Base-by-base conservation (phyloP, 2,329 filamentous ascomycete species). In the Calcarisporium arbuscula region DNA sequence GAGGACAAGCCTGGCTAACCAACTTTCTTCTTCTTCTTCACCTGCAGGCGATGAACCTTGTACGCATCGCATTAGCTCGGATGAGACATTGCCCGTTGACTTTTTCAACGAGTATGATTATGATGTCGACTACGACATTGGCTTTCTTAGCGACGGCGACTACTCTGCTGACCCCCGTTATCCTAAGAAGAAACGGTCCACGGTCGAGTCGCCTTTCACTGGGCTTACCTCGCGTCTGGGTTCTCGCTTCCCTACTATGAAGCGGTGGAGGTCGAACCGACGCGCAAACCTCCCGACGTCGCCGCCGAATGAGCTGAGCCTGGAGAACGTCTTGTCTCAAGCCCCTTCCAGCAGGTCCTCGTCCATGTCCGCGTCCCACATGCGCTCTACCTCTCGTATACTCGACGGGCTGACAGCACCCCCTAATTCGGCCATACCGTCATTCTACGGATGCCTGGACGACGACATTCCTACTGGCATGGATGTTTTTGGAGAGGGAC, bases 231-330 rank as follows among this genome's bases (percentile, higher is more conserved):
- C 77, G 43, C 74, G 83, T 48, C 60, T 89, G 47, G 75, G 77
- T 51, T 73, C 76, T 41, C 73, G 80, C 44, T 71, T 78, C 30
- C 65, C 71, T 16, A 66, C 65, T 33, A 57, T 77, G 26, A 59
- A 64, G 2, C 67, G 68, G 15, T 75, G 70, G 70, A 68, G 61
- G 37, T 62, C 65, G 1, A 59, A 54, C 22, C 65, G 63, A 39
- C 64, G 65, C 22, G 53, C 61, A n/a, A 66, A 64, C 35, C 54
- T 62, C 11, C 64, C 66, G 29, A 60, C 67, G 10, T 69, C 65
- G 1, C 83, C 87, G 1, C 81, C 82, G 42, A 94, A 92, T 27
- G 90, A 95, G 50, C 72, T 90, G 17, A 85, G 77, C 12, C 74
- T 94, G 32, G 88, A 95, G 52, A 85, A 81, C 38, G 79, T 80